Evolutionary conservation across 306 rosid species (phyloP), one percentile per base, ranked within the genome.

Genomic region (Pterocarpus macrocarpus): DNA sequence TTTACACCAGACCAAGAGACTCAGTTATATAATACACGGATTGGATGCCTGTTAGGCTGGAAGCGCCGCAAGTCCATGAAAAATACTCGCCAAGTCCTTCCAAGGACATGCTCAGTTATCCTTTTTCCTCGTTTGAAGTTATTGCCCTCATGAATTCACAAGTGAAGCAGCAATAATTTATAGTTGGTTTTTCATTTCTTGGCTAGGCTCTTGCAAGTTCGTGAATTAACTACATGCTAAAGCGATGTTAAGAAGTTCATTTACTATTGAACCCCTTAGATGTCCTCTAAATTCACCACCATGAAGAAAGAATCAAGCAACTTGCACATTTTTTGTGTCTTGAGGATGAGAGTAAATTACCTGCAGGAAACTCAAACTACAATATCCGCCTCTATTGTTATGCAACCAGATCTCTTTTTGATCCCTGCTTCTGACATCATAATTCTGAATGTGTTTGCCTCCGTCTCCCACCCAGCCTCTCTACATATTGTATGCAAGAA

Each of bases 301-400:
- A 30, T 69, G 52, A 38, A 63, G 38, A 87, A 84, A 16, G 85
- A 83, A 75, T 80, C 76, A 62, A 88, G 94, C 70, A 84, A 64
- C 76, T 75, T 82, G 62, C 65, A 80, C 34, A 86, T 86, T 90
- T 43, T 9, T 56, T 79, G 82, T 69, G 85, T 82, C 53, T 69
- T 69, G 85, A 45, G 89, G 87, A 22, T 22, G 28, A 22, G 28
- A 22, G 28, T 22, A 22, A 22, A 22, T 22, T 1, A 22, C 28
- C 94, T 2, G 87, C 89, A 62, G 82, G 82, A 69, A 90, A 88
- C 81, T 86, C 92, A 75, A 44, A 90, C 85, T 36, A 73, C 64
- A 49, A 85, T 85, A 64, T 85, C 79, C 15, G 83, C 84, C 83
- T 88, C 90, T 73, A 84, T 80, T 66, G 84, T 87, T 41, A 90